Evolutionary conservation across 768 basidiomycete genomes (phyloP).

Genomic region (Auricularia auricula-judae): DNA sequence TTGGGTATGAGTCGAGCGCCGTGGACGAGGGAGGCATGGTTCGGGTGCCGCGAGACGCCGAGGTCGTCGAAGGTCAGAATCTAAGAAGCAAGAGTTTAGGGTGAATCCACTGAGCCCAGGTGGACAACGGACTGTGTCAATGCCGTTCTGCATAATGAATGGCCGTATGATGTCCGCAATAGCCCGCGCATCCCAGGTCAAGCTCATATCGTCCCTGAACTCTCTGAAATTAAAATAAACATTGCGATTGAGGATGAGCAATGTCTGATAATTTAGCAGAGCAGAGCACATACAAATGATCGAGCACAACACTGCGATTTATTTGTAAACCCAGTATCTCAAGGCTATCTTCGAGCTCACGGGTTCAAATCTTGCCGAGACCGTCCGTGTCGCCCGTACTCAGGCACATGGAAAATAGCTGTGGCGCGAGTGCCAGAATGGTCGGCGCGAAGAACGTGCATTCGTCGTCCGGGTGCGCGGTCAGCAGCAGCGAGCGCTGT

Average conservation of each 20-base stretch:
- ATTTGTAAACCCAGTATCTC: slow-evolving; percentile 52
- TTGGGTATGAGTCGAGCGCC: slow-evolving; percentile 23
- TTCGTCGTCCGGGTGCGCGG: slow-evolving; percentile 94
- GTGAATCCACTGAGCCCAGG: neutral
- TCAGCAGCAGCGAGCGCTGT: slow-evolving; percentile 48
- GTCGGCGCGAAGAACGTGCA: slow-evolving; percentile 91
- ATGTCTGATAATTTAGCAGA: neutral
- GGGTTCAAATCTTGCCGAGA: slow-evolving; percentile 44
- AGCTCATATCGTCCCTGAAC: too few species aligned
- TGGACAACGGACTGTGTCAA: too few species aligned
- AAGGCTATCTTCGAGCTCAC: slow-evolving; percentile 54
- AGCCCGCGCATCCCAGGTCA: too few species aligned
- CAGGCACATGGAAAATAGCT: slow-evolving; percentile 58
- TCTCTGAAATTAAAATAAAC: too few species aligned
- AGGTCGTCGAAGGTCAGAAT: slow-evolving; percentile 73
- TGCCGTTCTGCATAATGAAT: too few species aligned
- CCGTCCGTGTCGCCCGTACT: slow-evolving; percentile 71
- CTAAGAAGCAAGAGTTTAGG: slow-evolving; percentile 25
- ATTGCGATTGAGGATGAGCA: too few species aligned
- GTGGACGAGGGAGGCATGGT: slow-evolving; percentile 61
- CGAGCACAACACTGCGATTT: slow-evolving; percentile 46
- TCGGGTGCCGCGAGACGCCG: slow-evolving; percentile 80
- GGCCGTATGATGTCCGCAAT: too few species aligned
- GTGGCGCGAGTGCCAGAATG: slow-evolving; percentile 40
- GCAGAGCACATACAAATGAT: slow-evolving; percentile 52